phyloP scores from a whole-genome alignment of 2,329 filamentous ascomycete species.

The Exophiala mesophila region DNA sequence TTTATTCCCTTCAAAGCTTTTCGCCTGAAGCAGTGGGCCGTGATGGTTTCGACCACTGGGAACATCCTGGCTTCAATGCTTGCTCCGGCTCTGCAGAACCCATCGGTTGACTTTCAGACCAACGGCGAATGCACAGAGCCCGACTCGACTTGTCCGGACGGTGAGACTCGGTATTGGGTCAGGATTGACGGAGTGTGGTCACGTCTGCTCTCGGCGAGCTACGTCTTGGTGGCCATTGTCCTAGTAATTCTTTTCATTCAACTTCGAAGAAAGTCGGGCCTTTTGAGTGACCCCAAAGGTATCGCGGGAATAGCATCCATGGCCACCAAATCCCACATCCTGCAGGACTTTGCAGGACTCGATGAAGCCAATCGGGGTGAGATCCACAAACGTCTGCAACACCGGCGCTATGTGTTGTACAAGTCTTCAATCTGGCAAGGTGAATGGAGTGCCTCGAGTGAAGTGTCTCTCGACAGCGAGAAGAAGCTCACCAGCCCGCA shows the following conservation, averaged over 20 bases:
- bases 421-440: slow-evolving; percentile 50
- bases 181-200: slow-evolving; percentile 43
- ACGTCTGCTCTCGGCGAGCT: slow-evolving; percentile 37
- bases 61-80: slow-evolving; percentile 43
- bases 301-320: slow-evolving; percentile 50
- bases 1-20: slow-evolving; percentile 44
- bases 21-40: slow-evolving; percentile 43
- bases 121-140: slow-evolving; percentile 29
- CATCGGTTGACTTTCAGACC: slow-evolving; percentile 38
- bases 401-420: slow-evolving; percentile 46
- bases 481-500: slow-evolving; percentile 35
- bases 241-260: slow-evolving; percentile 40
- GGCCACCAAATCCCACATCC: slow-evolving; percentile 46
- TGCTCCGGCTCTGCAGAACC: slow-evolving; percentile 44
- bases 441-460: slow-evolving; percentile 38
- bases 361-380: slow-evolving; percentile 39
- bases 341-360: slow-evolving; percentile 44
- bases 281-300: slow-evolving; percentile 46
- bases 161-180: slow-evolving; percentile 33
- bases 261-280: slow-evolving; percentile 44
- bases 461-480: slow-evolving; percentile 27
- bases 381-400: slow-evolving; percentile 44
- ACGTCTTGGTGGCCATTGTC: slow-evolving; percentile 40
- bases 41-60: slow-evolving; percentile 42
- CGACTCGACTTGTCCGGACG: slow-evolving; percentile 2